These are phyloP conservation scores for Ogataea dorogensis DNA, from an alignment of 805 yeast species.

Conservation along the genomic window DNA sequence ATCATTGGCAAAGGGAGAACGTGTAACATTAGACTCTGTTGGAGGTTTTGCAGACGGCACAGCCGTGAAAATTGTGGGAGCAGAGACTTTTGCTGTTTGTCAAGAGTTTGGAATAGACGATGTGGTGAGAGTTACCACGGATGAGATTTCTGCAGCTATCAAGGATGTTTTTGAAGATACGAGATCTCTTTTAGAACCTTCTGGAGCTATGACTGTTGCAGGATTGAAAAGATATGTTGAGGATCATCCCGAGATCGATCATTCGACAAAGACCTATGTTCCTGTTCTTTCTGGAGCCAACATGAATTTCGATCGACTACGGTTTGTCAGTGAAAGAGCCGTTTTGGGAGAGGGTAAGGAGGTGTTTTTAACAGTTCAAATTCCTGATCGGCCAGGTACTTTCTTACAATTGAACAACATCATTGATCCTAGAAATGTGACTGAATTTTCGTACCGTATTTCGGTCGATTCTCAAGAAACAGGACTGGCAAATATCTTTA, in stretches of 20 bases:
- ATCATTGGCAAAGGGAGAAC: conserved; percentile 56
- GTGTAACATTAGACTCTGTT: conserved; percentile 62
- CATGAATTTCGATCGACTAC: conserved; percentile 93
- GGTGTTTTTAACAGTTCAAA: conserved; percentile 83
- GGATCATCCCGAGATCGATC: conserved; percentile 67
- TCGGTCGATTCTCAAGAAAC: conserved; percentile 42
- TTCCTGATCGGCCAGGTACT: conserved; percentile 92
- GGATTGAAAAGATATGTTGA: conserved; percentile 84
- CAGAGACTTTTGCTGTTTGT: conserved; percentile 84
- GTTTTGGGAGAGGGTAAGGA: conserved; percentile 98
- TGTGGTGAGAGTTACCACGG: conserved; percentile 79
- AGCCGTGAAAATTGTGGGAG: conserved; percentile 87
- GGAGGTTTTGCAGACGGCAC: conserved; percentile 99
- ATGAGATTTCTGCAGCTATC: conserved; percentile 93
- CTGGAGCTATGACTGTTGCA: conserved; percentile 96
- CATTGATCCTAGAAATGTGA: conserved; percentile 83
- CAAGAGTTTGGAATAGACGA: conserved; percentile 78
- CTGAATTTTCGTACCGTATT: conserved; percentile 91
- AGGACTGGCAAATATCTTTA: conserved; percentile 70
- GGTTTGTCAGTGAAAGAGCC: conserved; percentile 97
- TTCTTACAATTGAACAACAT: conserved; percentile 73
- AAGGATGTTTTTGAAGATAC: conserved; percentile 97
- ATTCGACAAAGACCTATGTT: conserved; percentile 66
- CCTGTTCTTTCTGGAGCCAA: conserved; percentile 95
- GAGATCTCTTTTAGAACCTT: conserved; percentile 89